These are phyloP conservation scores for Pseudotsuga menziesii DNA, from an alignment of 75 land plant species.

Conservation along the genomic window DNA sequence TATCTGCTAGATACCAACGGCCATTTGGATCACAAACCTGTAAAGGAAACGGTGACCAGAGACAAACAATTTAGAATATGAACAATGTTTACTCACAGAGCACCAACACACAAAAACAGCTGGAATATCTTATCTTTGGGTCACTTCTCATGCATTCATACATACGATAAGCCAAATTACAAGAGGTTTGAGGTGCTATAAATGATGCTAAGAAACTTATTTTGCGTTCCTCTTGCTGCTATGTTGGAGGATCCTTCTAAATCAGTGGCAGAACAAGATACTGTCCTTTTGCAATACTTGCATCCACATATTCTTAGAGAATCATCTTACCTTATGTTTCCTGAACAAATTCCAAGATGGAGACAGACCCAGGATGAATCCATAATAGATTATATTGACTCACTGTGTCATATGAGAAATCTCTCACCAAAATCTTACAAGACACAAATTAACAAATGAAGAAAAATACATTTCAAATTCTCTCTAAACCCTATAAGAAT, in stretches of 20 bases:
- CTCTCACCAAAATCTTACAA: not conserved
- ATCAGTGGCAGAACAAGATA: not conserved
- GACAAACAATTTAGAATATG: not conserved
- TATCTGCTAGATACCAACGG: slow-evolving; percentile 90
- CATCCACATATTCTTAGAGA: not conserved
- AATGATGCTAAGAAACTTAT: not conserved
- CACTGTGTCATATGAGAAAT: not conserved
- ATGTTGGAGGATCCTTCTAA: not conserved
- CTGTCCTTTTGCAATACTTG: not conserved
- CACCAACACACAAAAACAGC: not conserved
- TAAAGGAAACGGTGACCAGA: not conserved
- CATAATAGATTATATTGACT: not conserved
- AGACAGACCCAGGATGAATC: not conserved
- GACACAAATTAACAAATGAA: not conserved
- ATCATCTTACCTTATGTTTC: not conserved
- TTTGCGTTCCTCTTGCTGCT: not conserved
- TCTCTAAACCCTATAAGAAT: not conserved
- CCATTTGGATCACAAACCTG: slow-evolving; percentile 88
- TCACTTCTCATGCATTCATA: not conserved
- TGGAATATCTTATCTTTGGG: not conserved
- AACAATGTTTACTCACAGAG: not conserved
- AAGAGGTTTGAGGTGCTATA: not conserved
- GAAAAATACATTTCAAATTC: not conserved
- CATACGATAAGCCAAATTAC: not conserved
- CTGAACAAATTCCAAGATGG: not conserved